A percentile compares a stretch with the other conserved stretches of the same genome.
These are phyloP conservation scores for Fusarium bulbicola DNA, from an alignment of 2,329 filamentous ascomycete genomes.

Conservation along the genomic window DNA sequence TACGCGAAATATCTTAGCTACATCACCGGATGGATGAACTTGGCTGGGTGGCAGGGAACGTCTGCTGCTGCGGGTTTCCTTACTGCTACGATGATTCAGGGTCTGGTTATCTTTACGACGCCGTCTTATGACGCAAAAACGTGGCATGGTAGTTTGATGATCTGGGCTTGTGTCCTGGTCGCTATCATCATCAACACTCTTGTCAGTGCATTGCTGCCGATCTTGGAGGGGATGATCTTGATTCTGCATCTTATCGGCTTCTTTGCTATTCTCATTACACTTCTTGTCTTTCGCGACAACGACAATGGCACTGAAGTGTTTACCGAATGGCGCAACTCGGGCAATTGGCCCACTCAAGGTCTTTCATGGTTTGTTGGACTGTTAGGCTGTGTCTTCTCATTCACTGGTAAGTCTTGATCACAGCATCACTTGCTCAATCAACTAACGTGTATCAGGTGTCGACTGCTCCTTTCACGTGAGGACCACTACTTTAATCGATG, in stretches of 20 bases:
- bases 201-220: conserved; percentile 43
- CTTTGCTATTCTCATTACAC: conserved; percentile 51
- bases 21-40: conserved; percentile 39
- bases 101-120: conserved; percentile 30
- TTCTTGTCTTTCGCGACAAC: conserved; percentile 44
- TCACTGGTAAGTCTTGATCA: conserved; percentile 14
- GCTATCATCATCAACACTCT: conserved; percentile 53
- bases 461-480: conserved; percentile 40
- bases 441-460: conserved; percentile 22
- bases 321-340: conserved; percentile 38
- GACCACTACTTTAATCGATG: accelerated
- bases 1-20: conserved; percentile 46
- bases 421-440: accelerated
- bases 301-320: conserved; percentile 44
- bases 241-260: conserved; percentile 57
- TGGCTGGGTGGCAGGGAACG: conserved; percentile 41
- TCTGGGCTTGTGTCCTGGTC: conserved; percentile 52
- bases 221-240: conserved; percentile 54
- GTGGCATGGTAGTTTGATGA: conserved; percentile 44
- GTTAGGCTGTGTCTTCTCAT: conserved; percentile 37
- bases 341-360: conserved; percentile 33
- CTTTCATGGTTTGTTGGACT: conserved; percentile 39
- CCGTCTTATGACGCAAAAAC: conserved; percentile 32
- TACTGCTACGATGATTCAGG: conserved; percentile 42
- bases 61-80: conserved; percentile 37